Base-by-base conservation (phyloP, 1,139 yeast species). In the Yamadazyma kanchanaburiensis region DNA sequence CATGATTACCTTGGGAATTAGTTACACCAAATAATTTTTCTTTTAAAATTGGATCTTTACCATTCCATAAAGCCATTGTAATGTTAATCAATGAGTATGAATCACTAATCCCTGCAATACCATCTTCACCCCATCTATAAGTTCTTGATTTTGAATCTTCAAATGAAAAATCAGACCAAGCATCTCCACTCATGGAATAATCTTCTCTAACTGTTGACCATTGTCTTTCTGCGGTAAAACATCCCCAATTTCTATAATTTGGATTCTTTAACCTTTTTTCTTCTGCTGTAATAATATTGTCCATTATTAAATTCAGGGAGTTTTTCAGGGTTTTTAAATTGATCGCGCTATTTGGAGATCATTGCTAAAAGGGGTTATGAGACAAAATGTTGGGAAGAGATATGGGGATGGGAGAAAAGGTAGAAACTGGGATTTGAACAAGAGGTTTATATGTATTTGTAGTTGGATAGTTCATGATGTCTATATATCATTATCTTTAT, bases 121-220 rank as follows among this genome's bases (percentile, higher is more conserved):
- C 97, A 53, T 89, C 97, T 57, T 89, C 97, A 28, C 96, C 95
- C 97, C 97, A 89, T 32, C 97, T 70, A 53, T 85, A 89, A 12
- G 86, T 78, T 49, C 97, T 70, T 16, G 94, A 76, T 41, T 79
- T 71, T 4, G 95, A 85, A 40, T 86, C 89, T 38, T 86, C 95
- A 55, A 88, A 88, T 7, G 95, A 88, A 57, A 89, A 89, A 46
- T 81, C 78, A 21, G 80, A 72, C 97, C 97, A 89, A 3, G 96
- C 96, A 45, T 88, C 91, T 26, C 97, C 97, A 47, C 81, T 71
- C 28, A 58, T 64, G 1, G 95, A 84, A 57, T 89, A 89, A 54
- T 89, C 97, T 57, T 89, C 96, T 39, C 96, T 67, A 7, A 91
- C 96, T 0, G 95, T 84, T 16, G 94, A 86, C 97, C 97, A 89